phyloP scores from a whole-genome alignment of 257 asterid genomes.

The Ilex aquifolium region DNA sequence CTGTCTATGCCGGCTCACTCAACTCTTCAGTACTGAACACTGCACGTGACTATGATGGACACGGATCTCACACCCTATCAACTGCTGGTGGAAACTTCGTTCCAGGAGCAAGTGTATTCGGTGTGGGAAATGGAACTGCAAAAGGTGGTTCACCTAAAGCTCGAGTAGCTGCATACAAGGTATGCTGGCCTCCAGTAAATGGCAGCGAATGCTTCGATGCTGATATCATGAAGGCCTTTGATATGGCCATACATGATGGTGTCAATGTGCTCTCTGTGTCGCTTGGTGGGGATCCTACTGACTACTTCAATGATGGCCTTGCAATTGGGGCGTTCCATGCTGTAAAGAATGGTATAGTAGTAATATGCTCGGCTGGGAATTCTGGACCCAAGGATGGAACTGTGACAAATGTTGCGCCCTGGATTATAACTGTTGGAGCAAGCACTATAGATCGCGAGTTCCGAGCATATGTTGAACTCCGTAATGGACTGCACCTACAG shows the following conservation, averaged over 20 bases:
- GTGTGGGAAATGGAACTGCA: slow-evolving; percentile 50
- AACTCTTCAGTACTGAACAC: neutral
- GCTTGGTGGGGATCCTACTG: slow-evolving; percentile 27
- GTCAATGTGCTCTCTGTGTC: slow-evolving; percentile 69
- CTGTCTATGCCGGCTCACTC: slow-evolving; percentile 3
- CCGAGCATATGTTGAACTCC: slow-evolving; percentile 18
- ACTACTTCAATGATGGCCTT: slow-evolving; percentile 26
- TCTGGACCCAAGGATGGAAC: slow-evolving; percentile 27
- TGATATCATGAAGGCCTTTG: slow-evolving; percentile 52
- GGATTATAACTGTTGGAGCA: slow-evolving; percentile 71
- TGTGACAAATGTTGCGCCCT: slow-evolving; percentile 57
- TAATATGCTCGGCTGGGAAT: slow-evolving; percentile 62
- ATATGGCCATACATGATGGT: slow-evolving; percentile 60
- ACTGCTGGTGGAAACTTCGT: slow-evolving; percentile 81
- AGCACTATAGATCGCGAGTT: slow-evolving; percentile 51
- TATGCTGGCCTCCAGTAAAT: slow-evolving; percentile 34
- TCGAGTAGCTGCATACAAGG: slow-evolving; percentile 64
- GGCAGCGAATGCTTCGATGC: slow-evolving; percentile 38
- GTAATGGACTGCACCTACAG: slow-evolving; percentile 26
- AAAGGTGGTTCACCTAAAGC: slow-evolving; percentile 80
- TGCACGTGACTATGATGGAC: slow-evolving; percentile 48
- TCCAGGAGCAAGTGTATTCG: slow-evolving; percentile 45
- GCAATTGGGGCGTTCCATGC: slow-evolving; percentile 66
- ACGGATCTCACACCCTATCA: slow-evolving; percentile 78
- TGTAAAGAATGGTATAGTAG: slow-evolving; percentile 37